Conservation (phyloP, 768 basidiomycete genomes). For the Pleurotus ostreatus region DNA sequence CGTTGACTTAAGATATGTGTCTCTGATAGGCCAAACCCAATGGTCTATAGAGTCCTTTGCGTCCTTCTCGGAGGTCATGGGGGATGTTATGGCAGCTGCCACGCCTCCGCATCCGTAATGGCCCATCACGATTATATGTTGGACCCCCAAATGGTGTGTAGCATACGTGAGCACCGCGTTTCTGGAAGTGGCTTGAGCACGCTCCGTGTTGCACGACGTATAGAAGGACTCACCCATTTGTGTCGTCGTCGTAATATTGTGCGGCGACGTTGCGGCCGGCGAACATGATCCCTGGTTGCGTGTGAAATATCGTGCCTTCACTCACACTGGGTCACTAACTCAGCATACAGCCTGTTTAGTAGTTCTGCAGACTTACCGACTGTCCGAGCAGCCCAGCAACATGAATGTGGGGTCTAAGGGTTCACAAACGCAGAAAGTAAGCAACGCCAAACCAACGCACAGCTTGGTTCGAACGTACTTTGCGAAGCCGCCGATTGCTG, state of each 20-base stretch:
- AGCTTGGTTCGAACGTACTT: neutral
- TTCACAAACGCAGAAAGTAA: neutral
- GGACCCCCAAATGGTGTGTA: slow-evolving; percentile 14
- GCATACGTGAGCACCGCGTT: slow-evolving; percentile 17
- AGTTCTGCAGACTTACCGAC: slow-evolving; percentile 7
- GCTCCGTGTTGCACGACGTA: neutral
- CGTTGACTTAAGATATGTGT: slow-evolving; percentile 16
- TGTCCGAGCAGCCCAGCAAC: slow-evolving; percentile 20
- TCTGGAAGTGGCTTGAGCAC: slow-evolving; percentile 6
- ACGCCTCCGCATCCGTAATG: slow-evolving; percentile 22
- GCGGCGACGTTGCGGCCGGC: slow-evolving; percentile 20
- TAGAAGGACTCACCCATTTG: slow-evolving; percentile 14
- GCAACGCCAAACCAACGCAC: neutral
- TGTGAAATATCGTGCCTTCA: slow-evolving; percentile 19
- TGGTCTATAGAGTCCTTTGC: slow-evolving; percentile 15
- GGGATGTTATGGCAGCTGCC: slow-evolving; percentile 15
- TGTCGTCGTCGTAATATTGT: slow-evolving; percentile 15
- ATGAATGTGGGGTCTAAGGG: slow-evolving; percentile 17
- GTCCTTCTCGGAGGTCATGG: slow-evolving; percentile 7
- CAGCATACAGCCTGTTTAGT: neutral
- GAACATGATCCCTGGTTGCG: slow-evolving; percentile 19
- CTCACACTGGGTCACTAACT: slow-evolving; percentile 9
- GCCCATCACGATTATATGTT: slow-evolving; percentile 21
- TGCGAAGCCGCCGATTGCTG: neutral
- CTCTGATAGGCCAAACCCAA: slow-evolving; percentile 21